Conservation (phyloP, 148 eudicot species). For the Rhododendron kiyosumense region DNA sequence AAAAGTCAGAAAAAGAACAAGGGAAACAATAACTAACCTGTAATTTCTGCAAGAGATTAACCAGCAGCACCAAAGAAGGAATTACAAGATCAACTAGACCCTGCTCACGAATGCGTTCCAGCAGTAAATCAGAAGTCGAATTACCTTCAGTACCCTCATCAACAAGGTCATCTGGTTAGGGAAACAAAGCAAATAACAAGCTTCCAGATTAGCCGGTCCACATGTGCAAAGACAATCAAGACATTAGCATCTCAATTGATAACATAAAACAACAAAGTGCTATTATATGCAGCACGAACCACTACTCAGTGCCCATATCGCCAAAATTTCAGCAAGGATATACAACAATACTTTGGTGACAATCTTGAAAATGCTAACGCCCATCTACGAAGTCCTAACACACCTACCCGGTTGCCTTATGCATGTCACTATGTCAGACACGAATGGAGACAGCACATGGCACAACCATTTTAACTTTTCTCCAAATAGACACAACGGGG, state of each 20-base stretch:
- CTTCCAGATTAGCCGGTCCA: neutral
- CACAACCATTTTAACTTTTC: neutral
- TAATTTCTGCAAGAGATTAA: constrained; percentile 69
- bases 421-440: neutral
- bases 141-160: constrained; percentile 92
- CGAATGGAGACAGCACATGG: neutral
- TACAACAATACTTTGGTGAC: neutral
- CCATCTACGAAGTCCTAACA: neutral
- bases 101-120: constrained; percentile 93
- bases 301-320: neutral
- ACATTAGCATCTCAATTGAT: neutral
- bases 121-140: constrained; percentile 81
- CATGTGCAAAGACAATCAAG: neutral
- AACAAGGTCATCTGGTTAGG: constrained; percentile 83
- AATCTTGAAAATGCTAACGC: neutral
- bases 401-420: neutral
- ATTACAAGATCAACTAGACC: constrained; percentile 75
- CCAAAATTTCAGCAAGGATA: neutral
- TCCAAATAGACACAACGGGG: neutral
- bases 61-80: constrained; percentile 65
- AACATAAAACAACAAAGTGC: neutral
- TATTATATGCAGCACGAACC: neutral
- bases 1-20: neutral
- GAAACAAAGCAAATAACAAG: constrained; percentile 12
- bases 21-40: constrained; percentile 43